Evolutionary conservation across 2,329 filamentous ascomycete genomes (phyloP), one percentile per base, ranked within the genome.

Genomic region (Beauveria australis): DNA sequence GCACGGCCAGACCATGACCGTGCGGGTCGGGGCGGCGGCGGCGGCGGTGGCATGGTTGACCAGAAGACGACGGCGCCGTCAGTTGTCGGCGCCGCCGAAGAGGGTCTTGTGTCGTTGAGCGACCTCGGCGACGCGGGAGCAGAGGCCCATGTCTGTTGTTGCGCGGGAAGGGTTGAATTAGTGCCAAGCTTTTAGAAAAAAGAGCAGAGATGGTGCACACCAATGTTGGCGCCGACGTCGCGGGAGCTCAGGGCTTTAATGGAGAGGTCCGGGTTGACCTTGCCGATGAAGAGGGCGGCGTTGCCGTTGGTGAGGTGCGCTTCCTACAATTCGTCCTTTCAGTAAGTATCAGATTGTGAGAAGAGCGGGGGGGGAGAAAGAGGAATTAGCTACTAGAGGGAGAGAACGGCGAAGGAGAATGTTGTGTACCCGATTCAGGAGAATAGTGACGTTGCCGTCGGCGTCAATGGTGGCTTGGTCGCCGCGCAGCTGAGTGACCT

Each of bases 41-140:
- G 61, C 64, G 37, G 64, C 67, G 67, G 64, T 67, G 5, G 12
- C 67, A 63, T 67, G 67, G 40, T 19, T 18, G 19, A 44, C 43
- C 14, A 46, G 26, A 8, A 44, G 26, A n/a, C 5, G 46, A 18
- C 66, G 68, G 67, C 66, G 65, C 59, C 69, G 65, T 75, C 72
- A 75, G 66, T 74, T 71, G 59, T 84, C 82, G 9, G 28, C 28
- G 69, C 89, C 92, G 41, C 76, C 67, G 71, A 97, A 97, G 56
- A 97, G 88, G 63, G 85, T 79, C 69, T 88, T 89, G 71, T 91
- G 85, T 54, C 86, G 83, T 75, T 97, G 92, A 40, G 91, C 94
- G 41, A 86, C 87, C 61, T 97, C 89, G 18, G 96, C 92, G 3
- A 97, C 89, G 0, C 88, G 84, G 61, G 90, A 86, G 63, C 86